Evolutionary conservation across 73 alveolate species (phyloP).

Genomic region (Uronychia binucleata): DNA sequence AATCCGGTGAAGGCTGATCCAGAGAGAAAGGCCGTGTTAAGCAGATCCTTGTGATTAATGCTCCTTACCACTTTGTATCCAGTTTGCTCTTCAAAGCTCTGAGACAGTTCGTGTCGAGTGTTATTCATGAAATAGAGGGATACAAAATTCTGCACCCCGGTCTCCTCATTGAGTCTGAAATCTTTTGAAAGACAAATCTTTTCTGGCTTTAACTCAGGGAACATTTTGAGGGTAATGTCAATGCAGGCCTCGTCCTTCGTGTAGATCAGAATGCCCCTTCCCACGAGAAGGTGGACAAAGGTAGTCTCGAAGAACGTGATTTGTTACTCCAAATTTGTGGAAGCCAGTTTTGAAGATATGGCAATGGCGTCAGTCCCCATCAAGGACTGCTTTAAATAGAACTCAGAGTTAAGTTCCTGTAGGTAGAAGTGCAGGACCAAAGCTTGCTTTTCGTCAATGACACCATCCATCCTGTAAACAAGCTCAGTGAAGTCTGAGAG

Average conservation of each 20-base stretch:
- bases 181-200: too few relatives aligned
- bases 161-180: neutral
- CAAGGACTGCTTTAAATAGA: neutral
- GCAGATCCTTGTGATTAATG: too few relatives aligned
- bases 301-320: neutral
- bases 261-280: neutral
- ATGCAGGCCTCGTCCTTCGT: neutral
- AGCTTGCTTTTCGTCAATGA: neutral
- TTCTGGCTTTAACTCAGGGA: too few relatives aligned
- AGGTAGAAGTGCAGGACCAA: neutral
- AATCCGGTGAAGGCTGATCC: neutral
- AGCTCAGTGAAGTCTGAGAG: neutral
- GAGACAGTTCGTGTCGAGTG: too few relatives aligned
- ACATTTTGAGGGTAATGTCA: too few relatives aligned
- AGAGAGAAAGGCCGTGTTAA: too few relatives aligned
- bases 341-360: neutral
- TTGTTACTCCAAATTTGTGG: neutral
- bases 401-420: neutral
- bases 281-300: neutral
- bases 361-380: neutral
- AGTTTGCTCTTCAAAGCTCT: neutral
- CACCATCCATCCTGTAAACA: neutral
- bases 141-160: neutral
- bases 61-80: neutral
- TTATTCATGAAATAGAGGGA: neutral